Base-by-base conservation (phyloP, 257 asterid species). In the Sherardia arvensis region DNA sequence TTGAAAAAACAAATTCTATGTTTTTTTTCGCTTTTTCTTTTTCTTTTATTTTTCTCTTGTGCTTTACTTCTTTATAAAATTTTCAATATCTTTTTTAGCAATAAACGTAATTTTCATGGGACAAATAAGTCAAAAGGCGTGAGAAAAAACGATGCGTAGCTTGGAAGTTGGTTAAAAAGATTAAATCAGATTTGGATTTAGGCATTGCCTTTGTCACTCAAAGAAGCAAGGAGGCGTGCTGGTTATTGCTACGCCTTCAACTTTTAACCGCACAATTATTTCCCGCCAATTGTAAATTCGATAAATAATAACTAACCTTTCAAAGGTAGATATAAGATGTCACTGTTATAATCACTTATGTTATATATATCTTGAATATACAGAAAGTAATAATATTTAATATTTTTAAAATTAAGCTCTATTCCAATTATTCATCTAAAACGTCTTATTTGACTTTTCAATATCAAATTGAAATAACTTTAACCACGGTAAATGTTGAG, bases 111-210 rank as follows among this genome's bases (percentile, higher is more conserved):
- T 43, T 43, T 15, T 36, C 34, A 61, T 63, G 20, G 18, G 64
- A 9, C 64, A 34, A 26, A 65, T 45, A 64, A 72, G 84, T 82
- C 82, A 51, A 82, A 55, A 80, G 73, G 85, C 75, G 88, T 84
- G 51, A 74, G 20, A 18, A 20, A 65, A 66, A 75, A 74, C 64
- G 85, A 85, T 78, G 94, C 97, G 87, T 90, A 68, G 94, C 94
- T 85, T 90, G 80, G 54, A 89, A 84, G 93, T 62, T 79, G 67
- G 59, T 70, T 69, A 64, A 71, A 75, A 55, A 71, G 34, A 28
- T 22, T 67, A 65, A n/a, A 23, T 28, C 48, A 60, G 2, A 38
- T 27, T 43, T 43, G 14, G 25, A 4, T 15, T 48, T 20, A 6
- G 55, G 20, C 30, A 10, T 4, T 54, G 59, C n/a, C 18, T 53